These are phyloP conservation scores for Cryptosporidium meleagridis DNA, from an alignment of 169 alveolate genomes.

Conservation along the genomic window DNA sequence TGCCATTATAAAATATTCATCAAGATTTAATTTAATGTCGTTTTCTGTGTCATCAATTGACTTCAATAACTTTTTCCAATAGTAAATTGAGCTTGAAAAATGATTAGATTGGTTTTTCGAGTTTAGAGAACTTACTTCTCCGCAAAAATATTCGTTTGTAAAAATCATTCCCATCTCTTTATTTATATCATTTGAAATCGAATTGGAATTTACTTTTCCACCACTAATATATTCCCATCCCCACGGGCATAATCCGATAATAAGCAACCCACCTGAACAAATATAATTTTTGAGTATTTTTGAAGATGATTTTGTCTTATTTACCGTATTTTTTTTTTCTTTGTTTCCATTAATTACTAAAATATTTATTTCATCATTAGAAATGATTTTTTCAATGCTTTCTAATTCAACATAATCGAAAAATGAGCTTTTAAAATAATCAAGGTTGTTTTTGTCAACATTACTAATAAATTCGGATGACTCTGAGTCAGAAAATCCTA, in stretches of 20 bases:
- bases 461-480: slow-evolving; percentile 1
- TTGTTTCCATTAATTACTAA: slow-evolving; percentile 45
- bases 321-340: neutral
- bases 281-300: slow-evolving; percentile 6
- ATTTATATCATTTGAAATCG: slow-evolving; percentile 16
- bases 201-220: neutral
- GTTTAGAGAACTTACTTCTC: neutral
- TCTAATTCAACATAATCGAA: neutral
- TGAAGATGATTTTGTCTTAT: neutral
- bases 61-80: slow-evolving; percentile 10
- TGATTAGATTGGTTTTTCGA: neutral
- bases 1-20: slow-evolving; percentile 4
- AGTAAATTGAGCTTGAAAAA: slow-evolving; percentile 18
- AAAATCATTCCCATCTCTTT: slow-evolving; percentile 54
- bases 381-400: neutral
- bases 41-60: neutral
- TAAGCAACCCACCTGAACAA: slow-evolving; percentile 14
- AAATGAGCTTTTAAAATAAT: neutral
- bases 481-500: slow-evolving; percentile 22
- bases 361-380: neutral
- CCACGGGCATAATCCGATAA: slow-evolving; percentile 67
- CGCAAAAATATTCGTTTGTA: slow-evolving; percentile 18
- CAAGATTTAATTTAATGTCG: neutral
- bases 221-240: slow-evolving; percentile 52
- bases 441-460: neutral